phyloP scores from a whole-genome alignment of 2,329 filamentous ascomycete genomes.

The Xenoacremonium recifei region DNA sequence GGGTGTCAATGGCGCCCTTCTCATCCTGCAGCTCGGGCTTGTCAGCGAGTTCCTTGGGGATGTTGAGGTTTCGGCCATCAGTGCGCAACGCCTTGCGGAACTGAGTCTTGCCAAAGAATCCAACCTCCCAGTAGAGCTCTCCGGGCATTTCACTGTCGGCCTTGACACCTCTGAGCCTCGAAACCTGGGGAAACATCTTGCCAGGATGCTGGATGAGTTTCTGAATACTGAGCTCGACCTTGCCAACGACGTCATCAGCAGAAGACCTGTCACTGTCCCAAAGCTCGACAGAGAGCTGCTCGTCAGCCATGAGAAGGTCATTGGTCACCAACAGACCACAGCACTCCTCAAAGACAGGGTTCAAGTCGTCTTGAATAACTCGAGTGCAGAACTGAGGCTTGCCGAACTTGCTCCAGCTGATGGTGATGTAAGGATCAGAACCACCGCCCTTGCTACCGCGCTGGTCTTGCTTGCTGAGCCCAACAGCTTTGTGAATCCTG shows the following conservation, averaged over 20 bases:
- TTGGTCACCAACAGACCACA: conserved; percentile 82
- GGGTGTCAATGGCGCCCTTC: conserved; percentile 68
- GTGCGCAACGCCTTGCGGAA: conserved; percentile 83
- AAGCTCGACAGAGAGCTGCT: conserved; percentile 88
- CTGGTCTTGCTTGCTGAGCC: conserved; percentile 86
- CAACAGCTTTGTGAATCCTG: conserved; percentile 82
- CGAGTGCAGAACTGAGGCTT: conserved; percentile 98
- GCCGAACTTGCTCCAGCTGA: conserved; percentile 92
- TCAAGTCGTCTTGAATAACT: conserved; percentile 91
- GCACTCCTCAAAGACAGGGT: conserved; percentile 89
- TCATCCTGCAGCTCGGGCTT: conserved; percentile 81
- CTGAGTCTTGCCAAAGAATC: conserved; percentile 88
- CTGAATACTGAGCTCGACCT: conserved; percentile 89
- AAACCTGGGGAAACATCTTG: conserved; percentile 87
- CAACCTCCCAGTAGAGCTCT: conserved; percentile 93
- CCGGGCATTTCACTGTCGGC: conserved; percentile 88
- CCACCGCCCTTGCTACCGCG: conserved; percentile 82
- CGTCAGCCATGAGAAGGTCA: conserved; percentile 88
- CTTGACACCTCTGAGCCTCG: conserved; percentile 78
- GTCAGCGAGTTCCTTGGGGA: conserved; percentile 72
- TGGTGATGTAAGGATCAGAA: conserved; percentile 92
- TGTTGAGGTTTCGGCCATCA: conserved; percentile 76
- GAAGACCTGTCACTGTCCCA: conserved; percentile 95
- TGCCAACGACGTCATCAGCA: conserved; percentile 92
- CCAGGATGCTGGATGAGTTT: conserved; percentile 91